Evolutionary conservation across 495 filamentous ascomycete genomes (phyloP), one percentile per base, ranked within the genome.

Genomic region (Rostrohypoxylon terebratum): DNA sequence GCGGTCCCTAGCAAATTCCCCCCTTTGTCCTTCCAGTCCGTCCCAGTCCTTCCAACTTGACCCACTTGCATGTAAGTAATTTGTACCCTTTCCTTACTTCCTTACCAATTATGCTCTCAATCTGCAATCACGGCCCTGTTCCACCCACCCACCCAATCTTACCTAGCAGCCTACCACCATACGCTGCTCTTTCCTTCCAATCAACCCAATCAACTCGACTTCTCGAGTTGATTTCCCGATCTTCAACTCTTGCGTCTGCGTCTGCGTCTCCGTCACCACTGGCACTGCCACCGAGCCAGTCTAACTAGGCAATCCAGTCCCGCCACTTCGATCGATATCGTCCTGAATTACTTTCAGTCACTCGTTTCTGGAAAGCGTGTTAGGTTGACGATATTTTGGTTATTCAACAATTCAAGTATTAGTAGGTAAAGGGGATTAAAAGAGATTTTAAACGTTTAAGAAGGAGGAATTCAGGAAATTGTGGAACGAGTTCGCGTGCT

Each of bases 331-430:
- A 57, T 60, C 44, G 60, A 59, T 61, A 45, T 72, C 45, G 23
- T 65, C 47, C 64, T 36, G 44, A n/a, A 55, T 62, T 60, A 57
- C 61, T 47, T 21, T 63, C 34, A 66, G 71, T 74, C 66, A 69
- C 71, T 74, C 71, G 71, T 74, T 74, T 74, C 71, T 74, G 71
- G 71, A 69, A 69, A 74, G 71, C 71, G 71, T 69, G 65, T 66
- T 50, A 60, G 57, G 71, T 73, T 20, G 60, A 50, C 61, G 54
- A 68, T 61, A 59, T 18, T 65, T 65, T 25, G 48, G 23, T n/a
- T 31, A 28, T 53, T 53, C 23, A 31, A 53, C 47, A 57, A 58
- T 38, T 18, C 5, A 59, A 69, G 14, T 28, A 28, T 28, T 28
- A 50, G 44, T 10, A 40, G 18, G 34, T 25, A 28, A 8, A 59